phyloP scores from a whole-genome alignment of 2,329 filamentous ascomycete species.

The Pestalotiopsis sp. region DNA sequence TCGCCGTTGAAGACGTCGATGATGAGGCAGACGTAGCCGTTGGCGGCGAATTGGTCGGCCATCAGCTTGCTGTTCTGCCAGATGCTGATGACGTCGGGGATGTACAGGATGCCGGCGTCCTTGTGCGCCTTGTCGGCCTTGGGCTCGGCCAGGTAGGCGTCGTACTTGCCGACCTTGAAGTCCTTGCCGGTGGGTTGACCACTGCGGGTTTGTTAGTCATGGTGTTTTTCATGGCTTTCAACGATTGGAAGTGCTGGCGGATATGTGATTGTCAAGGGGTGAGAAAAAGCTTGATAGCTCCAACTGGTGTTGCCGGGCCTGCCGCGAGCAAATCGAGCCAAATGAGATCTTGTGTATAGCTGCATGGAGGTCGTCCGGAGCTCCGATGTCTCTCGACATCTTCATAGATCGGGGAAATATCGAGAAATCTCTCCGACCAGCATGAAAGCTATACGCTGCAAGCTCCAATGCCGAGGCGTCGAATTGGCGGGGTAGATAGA shows the following conservation, averaged over 20 bases:
- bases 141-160: conserved; percentile 54
- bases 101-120: conserved; percentile 44
- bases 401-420: background rate
- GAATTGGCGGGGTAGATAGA: conserved; percentile 4
- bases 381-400: background rate
- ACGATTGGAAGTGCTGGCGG: background rate
- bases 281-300: background rate
- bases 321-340: background rate
- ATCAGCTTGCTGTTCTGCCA: conserved; percentile 65
- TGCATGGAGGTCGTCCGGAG: background rate
- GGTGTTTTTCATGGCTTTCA: background rate
- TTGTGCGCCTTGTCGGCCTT: conserved; percentile 36
- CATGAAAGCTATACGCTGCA: background rate
- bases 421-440: background rate
- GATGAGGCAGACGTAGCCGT: conserved; percentile 70
- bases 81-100: conserved; percentile 54
- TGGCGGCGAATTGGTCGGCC: conserved; percentile 74
- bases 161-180: conserved; percentile 47
- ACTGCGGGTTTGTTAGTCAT: conserved; percentile 30
- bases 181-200: conserved; percentile 48
- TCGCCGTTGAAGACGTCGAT: conserved; percentile 74
- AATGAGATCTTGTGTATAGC: background rate
- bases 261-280: background rate
- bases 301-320: background rate
- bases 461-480: background rate